Conservation (phyloP, 2,329 filamentous ascomycete species). For the Arthrobotrys musiformis region DNA sequence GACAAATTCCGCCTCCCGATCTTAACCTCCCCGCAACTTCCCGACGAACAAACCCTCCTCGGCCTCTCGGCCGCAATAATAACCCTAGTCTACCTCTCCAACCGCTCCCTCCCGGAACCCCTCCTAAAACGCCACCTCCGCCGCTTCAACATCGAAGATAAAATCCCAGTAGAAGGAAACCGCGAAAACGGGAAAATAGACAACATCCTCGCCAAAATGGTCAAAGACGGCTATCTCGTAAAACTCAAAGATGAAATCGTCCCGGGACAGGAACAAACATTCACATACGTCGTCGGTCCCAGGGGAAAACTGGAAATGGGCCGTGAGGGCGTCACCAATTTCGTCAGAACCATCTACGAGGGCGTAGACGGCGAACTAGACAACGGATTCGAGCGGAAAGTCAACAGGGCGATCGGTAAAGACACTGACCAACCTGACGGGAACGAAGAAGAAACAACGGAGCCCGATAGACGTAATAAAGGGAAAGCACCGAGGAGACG, state of each 20-base stretch:
- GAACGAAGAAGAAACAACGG: background rate
- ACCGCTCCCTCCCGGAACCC: constrained; percentile 78
- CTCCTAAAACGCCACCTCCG: constrained; percentile 79
- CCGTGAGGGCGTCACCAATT: constrained; percentile 75
- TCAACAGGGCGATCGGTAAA: constrained; percentile 48
- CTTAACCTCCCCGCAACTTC: constrained; percentile 75
- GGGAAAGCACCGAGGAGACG: constrained; percentile 5
- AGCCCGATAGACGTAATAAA: background rate
- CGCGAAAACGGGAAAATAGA: constrained; percentile 82
- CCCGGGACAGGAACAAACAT: constrained; percentile 75
- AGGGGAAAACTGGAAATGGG: constrained; percentile 87
- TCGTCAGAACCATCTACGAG: constrained; percentile 69
- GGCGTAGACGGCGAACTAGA: constrained; percentile 33
- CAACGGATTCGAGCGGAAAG: constrained; percentile 28
- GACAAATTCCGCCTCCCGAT: constrained; percentile 72
- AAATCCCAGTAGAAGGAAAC: constrained; percentile 79
- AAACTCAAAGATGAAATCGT: constrained; percentile 72
- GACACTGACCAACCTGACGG: constrained; percentile 13
- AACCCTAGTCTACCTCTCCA: constrained; percentile 77
- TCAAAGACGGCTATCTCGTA: constrained; percentile 84
- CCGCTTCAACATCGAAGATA: constrained; percentile 61
- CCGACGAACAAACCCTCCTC: constrained; percentile 81
- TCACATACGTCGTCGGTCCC: constrained; percentile 86
- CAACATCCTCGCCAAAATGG: constrained; percentile 76
- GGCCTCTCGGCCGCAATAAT: constrained; percentile 85